Evolutionary conservation across 2,329 filamentous ascomycete genomes (phyloP).

Genomic region (Lasiodiplodia hormozganensis): DNA sequence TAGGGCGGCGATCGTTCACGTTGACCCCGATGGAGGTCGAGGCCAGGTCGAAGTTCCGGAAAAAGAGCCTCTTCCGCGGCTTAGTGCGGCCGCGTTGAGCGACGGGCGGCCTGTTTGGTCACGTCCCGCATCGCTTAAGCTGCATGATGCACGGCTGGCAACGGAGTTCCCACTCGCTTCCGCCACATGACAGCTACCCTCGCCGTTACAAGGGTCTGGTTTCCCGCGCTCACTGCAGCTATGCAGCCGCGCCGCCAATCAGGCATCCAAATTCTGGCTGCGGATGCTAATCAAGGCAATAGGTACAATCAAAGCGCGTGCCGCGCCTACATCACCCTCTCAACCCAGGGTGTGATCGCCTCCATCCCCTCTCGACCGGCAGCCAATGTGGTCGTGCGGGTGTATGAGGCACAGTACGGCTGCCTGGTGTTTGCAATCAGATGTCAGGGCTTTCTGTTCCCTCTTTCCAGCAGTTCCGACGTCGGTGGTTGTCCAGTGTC

Average conservation of each 20-base stretch:
- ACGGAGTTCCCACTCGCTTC: conserved; percentile 23
- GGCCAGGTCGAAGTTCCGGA: neutral
- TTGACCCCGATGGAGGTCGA: neutral
- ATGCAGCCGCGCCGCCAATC: conserved; percentile 23
- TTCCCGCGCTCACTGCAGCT: conserved; percentile 25
- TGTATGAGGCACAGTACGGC: neutral
- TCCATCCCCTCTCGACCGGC: conserved; percentile 1
- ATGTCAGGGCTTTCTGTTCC: neutral
- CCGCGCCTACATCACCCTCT: conserved; percentile 24
- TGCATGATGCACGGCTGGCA: conserved; percentile 25
- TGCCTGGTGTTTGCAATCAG: conserved; percentile 13
- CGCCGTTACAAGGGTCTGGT: conserved; percentile 6
- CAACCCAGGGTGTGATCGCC: conserved; percentile 12
- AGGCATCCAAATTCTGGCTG: neutral
- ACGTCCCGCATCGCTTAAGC: conserved; percentile 28
- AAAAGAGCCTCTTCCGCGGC: conserved; percentile 15
- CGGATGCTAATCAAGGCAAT: conserved; percentile 14
- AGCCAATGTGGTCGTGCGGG: neutral
- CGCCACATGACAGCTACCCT: conserved; percentile 29
- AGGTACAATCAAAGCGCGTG: conserved; percentile 17
- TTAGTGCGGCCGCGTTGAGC: conserved; percentile 19
- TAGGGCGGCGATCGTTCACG: neutral
- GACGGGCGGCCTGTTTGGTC: conserved; percentile 14
- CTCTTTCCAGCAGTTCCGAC: conserved; percentile 13
- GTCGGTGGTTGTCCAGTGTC: neutral